These are phyloP conservation scores for Exophiala sp. DNA, from an alignment of 2,329 filamentous ascomycete species.

Conservation along the genomic window DNA sequence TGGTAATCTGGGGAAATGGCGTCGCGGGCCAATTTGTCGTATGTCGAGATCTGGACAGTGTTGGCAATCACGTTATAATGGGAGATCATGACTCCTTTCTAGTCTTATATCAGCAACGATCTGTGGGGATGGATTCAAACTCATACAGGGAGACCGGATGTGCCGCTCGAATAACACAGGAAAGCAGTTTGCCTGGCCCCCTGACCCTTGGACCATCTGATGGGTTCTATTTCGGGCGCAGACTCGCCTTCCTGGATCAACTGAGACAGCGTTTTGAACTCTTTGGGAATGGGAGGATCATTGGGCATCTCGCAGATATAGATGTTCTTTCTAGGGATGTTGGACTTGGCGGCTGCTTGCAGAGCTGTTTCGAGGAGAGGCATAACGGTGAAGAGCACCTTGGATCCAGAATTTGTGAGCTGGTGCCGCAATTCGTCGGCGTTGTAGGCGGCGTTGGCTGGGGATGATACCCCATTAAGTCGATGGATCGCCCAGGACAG, in stretches of 20 bases:
- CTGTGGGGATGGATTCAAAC: slow-evolving; percentile 11
- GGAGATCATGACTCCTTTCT: slow-evolving; percentile 81
- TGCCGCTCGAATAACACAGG: slow-evolving; percentile 74
- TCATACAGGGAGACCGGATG: slow-evolving; percentile 66
- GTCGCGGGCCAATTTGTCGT: slow-evolving; percentile 44
- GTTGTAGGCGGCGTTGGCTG: slow-evolving; percentile 70
- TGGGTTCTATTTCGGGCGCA: slow-evolving; percentile 36
- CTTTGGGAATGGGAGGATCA: slow-evolving; percentile 29
- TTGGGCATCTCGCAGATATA: slow-evolving; percentile 63
- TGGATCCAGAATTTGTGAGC: slow-evolving; percentile 61
- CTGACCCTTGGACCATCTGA: slow-evolving; percentile 40
- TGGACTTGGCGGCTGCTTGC: slow-evolving; percentile 56
- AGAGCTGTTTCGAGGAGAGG: slow-evolving; percentile 60
- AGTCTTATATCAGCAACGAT: slow-evolving; percentile 5
- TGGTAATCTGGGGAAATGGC: slow-evolving; percentile 41
- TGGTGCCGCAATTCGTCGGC: slow-evolving; percentile 65
- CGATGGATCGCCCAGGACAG: slow-evolving; percentile 68
- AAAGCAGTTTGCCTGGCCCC: slow-evolving; percentile 61
- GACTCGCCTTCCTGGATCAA: slow-evolving; percentile 56
- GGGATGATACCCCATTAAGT: slow-evolving; percentile 65
- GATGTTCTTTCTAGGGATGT: slow-evolving; percentile 58
- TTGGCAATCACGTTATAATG: slow-evolving; percentile 75
- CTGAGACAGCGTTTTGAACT: slow-evolving; percentile 60
- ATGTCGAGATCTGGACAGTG: slow-evolving; percentile 55
- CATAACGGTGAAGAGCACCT: slow-evolving; percentile 65